Percentiles rank a stretch among this genome's conserved stretches.
Conservation (phyloP, 805 yeast species). For the Candida tallmaniae region DNA sequence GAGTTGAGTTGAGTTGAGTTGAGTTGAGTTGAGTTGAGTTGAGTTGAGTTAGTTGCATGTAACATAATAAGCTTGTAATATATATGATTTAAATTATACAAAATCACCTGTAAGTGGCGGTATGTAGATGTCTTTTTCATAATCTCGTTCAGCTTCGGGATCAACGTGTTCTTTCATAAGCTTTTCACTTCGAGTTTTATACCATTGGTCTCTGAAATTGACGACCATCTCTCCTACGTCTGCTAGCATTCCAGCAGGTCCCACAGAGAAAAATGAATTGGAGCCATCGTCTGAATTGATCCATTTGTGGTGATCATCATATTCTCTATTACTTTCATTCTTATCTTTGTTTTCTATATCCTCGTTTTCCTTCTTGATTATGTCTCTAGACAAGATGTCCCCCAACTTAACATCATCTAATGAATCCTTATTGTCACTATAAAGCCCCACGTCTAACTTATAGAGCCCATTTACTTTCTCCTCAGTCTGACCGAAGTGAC, state of each 20-base stretch:
- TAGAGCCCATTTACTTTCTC: constrained; percentile 12
- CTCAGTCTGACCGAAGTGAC: constrained; percentile 46
- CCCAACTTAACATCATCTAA: constrained; percentile 24
- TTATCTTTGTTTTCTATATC: constrained; percentile 17
- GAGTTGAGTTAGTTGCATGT: not conserved
- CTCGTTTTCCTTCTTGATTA: constrained; percentile 31
- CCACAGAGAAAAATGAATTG: constrained; percentile 46
- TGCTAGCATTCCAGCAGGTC: constrained; percentile 68
- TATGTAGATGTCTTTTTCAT: constrained; percentile 6
- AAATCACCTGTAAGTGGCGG: constrained; percentile 12
- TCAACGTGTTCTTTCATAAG: not conserved
- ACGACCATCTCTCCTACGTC: constrained; percentile 59
- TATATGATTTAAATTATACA: constrained; percentile 2
- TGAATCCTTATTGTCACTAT: constrained; percentile 14
- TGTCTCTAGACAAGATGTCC: constrained; percentile 29
- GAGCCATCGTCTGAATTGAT: constrained; percentile 41
- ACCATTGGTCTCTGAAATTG: constrained; percentile 37
- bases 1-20: not conserved
- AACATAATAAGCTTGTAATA: too few relatives aligned
- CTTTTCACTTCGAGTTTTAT: constrained; percentile 1
- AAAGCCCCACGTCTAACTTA: constrained; percentile 3
- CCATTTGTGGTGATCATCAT: constrained; percentile 36
- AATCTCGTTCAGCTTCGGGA: not conserved
- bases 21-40: not conserved
- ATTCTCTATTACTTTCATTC: constrained; percentile 13